Evolutionary conservation across 2,329 filamentous ascomycete genomes (phyloP), one percentile per base, ranked within the genome.

Genomic region (Nemania sp.): DNA sequence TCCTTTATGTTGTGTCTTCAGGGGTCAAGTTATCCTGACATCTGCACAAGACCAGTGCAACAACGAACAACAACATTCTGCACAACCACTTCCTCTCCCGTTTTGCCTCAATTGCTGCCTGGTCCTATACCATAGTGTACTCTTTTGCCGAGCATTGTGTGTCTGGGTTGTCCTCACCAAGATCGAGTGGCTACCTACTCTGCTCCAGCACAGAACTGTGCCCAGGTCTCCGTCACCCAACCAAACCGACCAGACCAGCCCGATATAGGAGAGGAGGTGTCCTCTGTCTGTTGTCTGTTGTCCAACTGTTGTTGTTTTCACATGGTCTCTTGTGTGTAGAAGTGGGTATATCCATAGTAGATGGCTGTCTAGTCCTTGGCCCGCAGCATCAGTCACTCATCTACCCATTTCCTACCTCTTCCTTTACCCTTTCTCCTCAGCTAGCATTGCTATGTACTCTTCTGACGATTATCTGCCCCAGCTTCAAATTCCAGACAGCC

Each of bases 11-110:
- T 7, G 25, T 17, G 47, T n/a, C 51, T 64, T 59, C 59, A 62
- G 62, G 62, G 59, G 59, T 54, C 52, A 59, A 58, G 25, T 7
- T 7, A 29, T 4, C 59, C 59, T 62, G 62, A 59, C 47, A 50
- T 59, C 47, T 54, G 40, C 47, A 47, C 20, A 51, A 37, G 43
- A 47, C 45, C 39, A 10, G 45, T 57, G 43, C 57, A 60, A 51
- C 43, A 46, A 32, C 57, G 12, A 46, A 32, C 57, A 10, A 46
- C 34, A 6, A 39, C 40, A 55, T 20, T 21, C 50, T 35, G 17
- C 25, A 61, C n/a, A 54, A 49, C 40, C 18, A 11, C n/a, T 7
- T 4, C 46, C 40, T 40, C 54, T 47, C 18, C 54, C n/a, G n/a
- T n/a, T 51, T 60, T 50, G 49, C 59, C 29, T 54, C 34, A 47